A percentile compares a stretch with the other conserved stretches of the same genome.
These are phyloP conservation scores for Umbelopsis sp. DNA, from an alignment of 192 early-diverging fungal species.

Conservation along the genomic window DNA sequence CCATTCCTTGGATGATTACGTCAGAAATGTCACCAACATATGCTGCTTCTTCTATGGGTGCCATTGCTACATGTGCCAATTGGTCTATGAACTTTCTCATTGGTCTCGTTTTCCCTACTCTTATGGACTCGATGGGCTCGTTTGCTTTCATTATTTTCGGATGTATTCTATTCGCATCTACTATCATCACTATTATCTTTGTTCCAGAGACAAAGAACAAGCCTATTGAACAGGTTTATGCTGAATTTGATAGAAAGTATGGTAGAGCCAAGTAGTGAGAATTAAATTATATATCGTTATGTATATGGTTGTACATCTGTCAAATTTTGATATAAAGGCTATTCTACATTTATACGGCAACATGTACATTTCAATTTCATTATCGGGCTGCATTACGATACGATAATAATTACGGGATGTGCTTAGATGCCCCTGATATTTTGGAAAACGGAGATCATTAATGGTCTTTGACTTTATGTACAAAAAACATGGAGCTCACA, in stretches of 20 bases:
- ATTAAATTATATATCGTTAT: too few species aligned
- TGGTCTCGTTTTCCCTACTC: constrained; percentile 42
- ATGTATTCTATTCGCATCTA: constrained; percentile 53
- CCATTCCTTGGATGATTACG: constrained; percentile 80
- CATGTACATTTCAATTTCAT: too few species aligned
- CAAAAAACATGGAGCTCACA: not conserved
- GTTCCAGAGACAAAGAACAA: constrained; percentile 80
- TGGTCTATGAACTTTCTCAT: constrained; percentile 61
- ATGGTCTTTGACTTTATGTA: constrained; percentile 9
- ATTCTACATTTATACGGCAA: too few species aligned
- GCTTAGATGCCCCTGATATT: too few species aligned
- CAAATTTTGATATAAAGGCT: too few species aligned
- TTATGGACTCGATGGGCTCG: constrained; percentile 28
- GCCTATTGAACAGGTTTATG: constrained; percentile 63
- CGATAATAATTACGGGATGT: too few species aligned
- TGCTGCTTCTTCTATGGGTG: constrained; percentile 69
- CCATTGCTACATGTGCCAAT: constrained; percentile 73
- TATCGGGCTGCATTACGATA: too few species aligned
- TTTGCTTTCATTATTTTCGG: constrained; percentile 66
- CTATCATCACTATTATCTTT: constrained; percentile 61
- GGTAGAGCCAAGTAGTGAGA: not conserved
- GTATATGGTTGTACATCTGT: too few species aligned
- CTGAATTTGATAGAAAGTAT: constrained; percentile 19
- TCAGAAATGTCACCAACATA: constrained; percentile 79
- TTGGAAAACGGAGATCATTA: too few species aligned